Evolutionary conservation across 495 filamentous ascomycete species (phyloP).

Genomic region (Neurospora sublineolata): DNA sequence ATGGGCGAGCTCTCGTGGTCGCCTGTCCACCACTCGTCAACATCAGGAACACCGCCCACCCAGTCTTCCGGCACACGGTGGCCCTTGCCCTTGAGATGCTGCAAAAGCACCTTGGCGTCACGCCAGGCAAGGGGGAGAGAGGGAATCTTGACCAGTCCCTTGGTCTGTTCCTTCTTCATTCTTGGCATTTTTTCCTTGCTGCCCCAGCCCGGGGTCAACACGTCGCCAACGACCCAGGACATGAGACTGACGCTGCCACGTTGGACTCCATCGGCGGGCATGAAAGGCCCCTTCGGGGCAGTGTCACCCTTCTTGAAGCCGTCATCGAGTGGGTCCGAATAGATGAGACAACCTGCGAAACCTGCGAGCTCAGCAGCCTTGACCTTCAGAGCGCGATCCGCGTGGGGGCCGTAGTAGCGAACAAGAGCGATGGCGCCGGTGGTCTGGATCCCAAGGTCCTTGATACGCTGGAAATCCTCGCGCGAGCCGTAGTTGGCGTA

Average conservation of each 20-base stretch:
- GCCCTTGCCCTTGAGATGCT: conserved; percentile 67
- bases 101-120: conserved; percentile 71
- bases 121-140: conserved; percentile 80
- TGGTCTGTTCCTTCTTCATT: conserved; percentile 55
- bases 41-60: conserved; percentile 61
- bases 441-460: conserved; percentile 57
- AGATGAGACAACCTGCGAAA: conserved; percentile 79
- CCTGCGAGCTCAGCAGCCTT: conserved; percentile 81
- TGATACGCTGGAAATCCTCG: conserved; percentile 65
- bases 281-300: conserved; percentile 63
- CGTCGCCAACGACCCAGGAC: conserved; percentile 77
- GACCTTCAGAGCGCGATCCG: conserved; percentile 66
- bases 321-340: conserved; percentile 76
- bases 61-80: conserved; percentile 58
- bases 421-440: conserved; percentile 77
- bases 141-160: conserved; percentile 69
- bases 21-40: conserved; percentile 75
- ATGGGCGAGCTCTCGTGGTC: conserved; percentile 54
- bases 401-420: conserved; percentile 63
- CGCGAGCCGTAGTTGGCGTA: conserved; percentile 87
- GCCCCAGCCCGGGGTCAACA: conserved; percentile 76
- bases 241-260: conserved; percentile 72
- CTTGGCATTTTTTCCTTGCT: conserved; percentile 58
- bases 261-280: conserved; percentile 72
- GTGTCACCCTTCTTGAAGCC: conserved; percentile 57